Percentiles rank a stretch among this genome's conserved stretches.
Evolutionary conservation across 1,284 basidiomycete genomes (phyloP).

Genomic region (Apiotrichum gamsii): DNA sequence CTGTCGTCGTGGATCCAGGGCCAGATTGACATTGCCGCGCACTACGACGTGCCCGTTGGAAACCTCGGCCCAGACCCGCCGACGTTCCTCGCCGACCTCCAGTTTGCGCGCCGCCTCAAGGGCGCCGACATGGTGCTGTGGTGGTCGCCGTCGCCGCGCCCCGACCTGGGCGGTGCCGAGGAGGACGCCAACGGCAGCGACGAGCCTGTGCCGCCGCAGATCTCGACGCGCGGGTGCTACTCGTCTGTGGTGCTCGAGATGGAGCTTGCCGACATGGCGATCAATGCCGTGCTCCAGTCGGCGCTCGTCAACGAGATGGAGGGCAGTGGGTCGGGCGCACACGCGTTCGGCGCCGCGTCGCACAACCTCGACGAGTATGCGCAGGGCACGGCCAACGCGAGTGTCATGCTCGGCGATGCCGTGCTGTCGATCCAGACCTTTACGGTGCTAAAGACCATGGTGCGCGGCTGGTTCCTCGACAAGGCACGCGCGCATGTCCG

Average conservation of each 20-base stretch:
- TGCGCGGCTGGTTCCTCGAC: constrained; percentile 89
- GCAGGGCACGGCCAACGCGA: constrained; percentile 62
- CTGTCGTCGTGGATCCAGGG: constrained; percentile 74
- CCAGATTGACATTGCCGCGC: constrained; percentile 74
- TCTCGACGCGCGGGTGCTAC: constrained; percentile 79
- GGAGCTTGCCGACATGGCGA: constrained; percentile 82
- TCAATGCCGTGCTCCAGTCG: constrained; percentile 91
- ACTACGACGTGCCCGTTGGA: constrained; percentile 87
- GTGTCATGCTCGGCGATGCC: constrained; percentile 82
- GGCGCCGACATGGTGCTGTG: constrained; percentile 89
- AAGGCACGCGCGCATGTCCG: constrained; percentile 56
- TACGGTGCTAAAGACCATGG: constrained; percentile 75
- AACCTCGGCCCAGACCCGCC: constrained; percentile 89
- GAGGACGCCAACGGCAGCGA: constrained; percentile 71
- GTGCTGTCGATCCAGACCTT: constrained; percentile 89
- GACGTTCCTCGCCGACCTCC: constrained; percentile 79
- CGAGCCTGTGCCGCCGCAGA: constrained; percentile 78
- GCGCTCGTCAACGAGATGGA: constrained; percentile 94
- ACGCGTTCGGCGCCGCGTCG: constrained; percentile 87
- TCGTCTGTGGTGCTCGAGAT: constrained; percentile 90
- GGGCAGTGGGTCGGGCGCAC: constrained; percentile 76
- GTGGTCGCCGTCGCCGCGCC: constrained; percentile 89
- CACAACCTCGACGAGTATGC: constrained; percentile 88
- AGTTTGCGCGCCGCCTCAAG: constrained; percentile 77
- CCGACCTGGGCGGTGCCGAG: constrained; percentile 91